phyloP scores from a whole-genome alignment of 495 filamentous ascomycete genomes.

The Penicillium steckii region DNA sequence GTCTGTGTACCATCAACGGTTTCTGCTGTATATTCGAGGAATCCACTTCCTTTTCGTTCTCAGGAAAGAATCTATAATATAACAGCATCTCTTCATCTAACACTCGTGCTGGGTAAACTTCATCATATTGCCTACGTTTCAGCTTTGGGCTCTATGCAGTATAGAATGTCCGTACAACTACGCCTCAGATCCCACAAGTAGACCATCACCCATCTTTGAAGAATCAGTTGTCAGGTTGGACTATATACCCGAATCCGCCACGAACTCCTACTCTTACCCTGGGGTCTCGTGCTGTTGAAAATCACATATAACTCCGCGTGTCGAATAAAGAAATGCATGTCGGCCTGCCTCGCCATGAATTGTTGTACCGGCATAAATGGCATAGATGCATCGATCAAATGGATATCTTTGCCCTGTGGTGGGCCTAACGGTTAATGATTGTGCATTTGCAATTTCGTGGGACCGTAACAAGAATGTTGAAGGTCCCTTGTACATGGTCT shows the following conservation, averaged over 20 bases:
- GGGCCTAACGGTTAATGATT: slow-evolving; percentile 10
- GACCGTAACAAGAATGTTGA: background rate
- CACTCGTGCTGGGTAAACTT: background rate
- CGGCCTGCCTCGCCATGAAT: background rate
- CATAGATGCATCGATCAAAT: slow-evolving; percentile 3
- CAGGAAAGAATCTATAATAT: background rate
- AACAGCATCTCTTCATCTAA: background rate
- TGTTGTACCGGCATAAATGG: background rate
- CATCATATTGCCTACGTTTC: background rate
- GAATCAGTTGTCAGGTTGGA: background rate
- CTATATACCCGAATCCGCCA: background rate
- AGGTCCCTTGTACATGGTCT: background rate
- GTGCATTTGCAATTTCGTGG: background rate
- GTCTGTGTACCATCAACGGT: slow-evolving; percentile 21
- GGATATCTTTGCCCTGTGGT: slow-evolving; percentile 6
- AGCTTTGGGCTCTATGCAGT: background rate
- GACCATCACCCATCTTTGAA: background rate
- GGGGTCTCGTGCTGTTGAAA: slow-evolving; percentile 1
- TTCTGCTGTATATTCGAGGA: slow-evolving; percentile 8
- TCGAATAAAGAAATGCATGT: slow-evolving; percentile 4
- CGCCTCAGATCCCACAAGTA: background rate
- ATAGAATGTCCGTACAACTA: background rate
- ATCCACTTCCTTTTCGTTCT: background rate
- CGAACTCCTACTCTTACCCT: background rate
- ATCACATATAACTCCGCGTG: background rate